phyloP scores from a whole-genome alignment of 2,329 filamentous ascomycete genomes.

The Monilinia laxa region DNA sequence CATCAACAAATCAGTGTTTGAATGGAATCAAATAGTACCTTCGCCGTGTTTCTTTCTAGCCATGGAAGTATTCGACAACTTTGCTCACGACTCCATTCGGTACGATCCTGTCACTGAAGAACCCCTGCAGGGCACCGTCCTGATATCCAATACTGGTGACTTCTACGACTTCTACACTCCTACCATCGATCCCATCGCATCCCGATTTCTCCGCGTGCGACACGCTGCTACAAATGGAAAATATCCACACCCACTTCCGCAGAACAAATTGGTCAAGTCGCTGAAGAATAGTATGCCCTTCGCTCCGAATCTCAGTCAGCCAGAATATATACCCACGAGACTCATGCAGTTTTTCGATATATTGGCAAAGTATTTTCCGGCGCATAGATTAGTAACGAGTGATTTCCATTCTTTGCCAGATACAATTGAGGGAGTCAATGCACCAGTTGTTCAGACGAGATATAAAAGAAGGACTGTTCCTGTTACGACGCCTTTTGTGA shows the following conservation, averaged over 20 bases:
- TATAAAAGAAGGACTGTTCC: slow-evolving; percentile 85
- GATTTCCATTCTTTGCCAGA: slow-evolving; percentile 89
- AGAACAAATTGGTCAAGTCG: slow-evolving; percentile 55
- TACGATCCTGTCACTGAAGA: slow-evolving; percentile 81
- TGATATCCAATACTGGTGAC: slow-evolving; percentile 82
- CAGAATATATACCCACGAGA: slow-evolving; percentile 92
- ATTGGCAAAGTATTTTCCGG: slow-evolving; percentile 82
- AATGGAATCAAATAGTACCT: slow-evolving; percentile 85
- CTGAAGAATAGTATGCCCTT: slow-evolving; percentile 67
- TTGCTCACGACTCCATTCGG: slow-evolving; percentile 89
- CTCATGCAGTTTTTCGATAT: slow-evolving; percentile 98
- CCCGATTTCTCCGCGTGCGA: slow-evolving; percentile 80
- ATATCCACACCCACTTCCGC: slow-evolving; percentile 60
- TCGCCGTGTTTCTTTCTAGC: slow-evolving; percentile 96
- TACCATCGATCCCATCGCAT: slow-evolving; percentile 76
- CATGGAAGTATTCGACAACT: slow-evolving; percentile 98
- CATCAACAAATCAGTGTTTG: slow-evolving; percentile 91
- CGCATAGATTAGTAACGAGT: slow-evolving; percentile 81
- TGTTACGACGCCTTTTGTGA: slow-evolving; percentile 84
- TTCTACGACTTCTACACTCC: slow-evolving; percentile 93
- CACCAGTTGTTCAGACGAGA: slow-evolving; percentile 92
- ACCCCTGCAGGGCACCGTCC: slow-evolving; percentile 82
- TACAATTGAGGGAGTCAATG: slow-evolving; percentile 79
- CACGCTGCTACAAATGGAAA: slow-evolving; percentile 68
- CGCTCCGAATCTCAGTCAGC: slow-evolving; percentile 70